These are phyloP conservation scores for Clonostachys solani DNA, from an alignment of 2,329 filamentous ascomycete species.

Conservation along the genomic window DNA sequence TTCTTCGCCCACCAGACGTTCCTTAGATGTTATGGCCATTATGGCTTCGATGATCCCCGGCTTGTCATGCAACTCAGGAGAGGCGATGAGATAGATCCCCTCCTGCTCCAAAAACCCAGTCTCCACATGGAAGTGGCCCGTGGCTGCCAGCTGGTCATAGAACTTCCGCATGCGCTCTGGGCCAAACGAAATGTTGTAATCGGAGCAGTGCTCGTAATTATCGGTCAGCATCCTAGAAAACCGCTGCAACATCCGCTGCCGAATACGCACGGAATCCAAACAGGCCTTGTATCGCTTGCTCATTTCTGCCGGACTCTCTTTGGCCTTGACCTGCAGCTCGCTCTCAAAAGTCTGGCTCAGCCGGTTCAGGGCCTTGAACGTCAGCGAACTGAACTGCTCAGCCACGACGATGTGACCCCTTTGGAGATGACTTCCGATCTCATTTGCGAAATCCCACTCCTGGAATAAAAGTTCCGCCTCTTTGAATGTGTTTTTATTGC, in stretches of 20 bases:
- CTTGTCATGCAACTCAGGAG: slow-evolving; percentile 69
- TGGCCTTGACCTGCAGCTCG: slow-evolving; percentile 79
- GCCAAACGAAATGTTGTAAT: slow-evolving; percentile 78
- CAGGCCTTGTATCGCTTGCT: slow-evolving; percentile 96
- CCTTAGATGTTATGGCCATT: slow-evolving; percentile 63
- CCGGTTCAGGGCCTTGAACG: slow-evolving; percentile 85
- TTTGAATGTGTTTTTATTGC: slow-evolving; percentile 99
- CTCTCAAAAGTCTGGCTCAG: slow-evolving; percentile 88
- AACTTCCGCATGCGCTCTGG: slow-evolving; percentile 69
- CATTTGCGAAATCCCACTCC: slow-evolving; percentile 96
- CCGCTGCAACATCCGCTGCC: slow-evolving; percentile 93
- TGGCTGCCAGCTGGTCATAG: slow-evolving; percentile 73
- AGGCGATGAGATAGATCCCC: slow-evolving; percentile 80
- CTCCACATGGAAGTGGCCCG: slow-evolving; percentile 84
- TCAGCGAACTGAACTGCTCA: slow-evolving; percentile 93
- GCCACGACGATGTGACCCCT: slow-evolving; percentile 95
- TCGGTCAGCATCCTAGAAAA: slow-evolving; percentile 89
- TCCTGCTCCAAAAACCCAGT: slow-evolving; percentile 66
- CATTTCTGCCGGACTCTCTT: slow-evolving; percentile 83
- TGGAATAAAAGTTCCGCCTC: slow-evolving; percentile 96
- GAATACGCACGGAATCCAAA: slow-evolving; percentile 90
- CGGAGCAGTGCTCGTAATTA: slow-evolving; percentile 93
- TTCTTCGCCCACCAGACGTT: slow-evolving; percentile 61
- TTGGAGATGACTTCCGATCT: slow-evolving; percentile 86
- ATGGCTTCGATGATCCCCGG: slow-evolving; percentile 82